Evolutionary conservation across 139 green algal genomes (phyloP).

Genomic region (Volvox africanus): DNA sequence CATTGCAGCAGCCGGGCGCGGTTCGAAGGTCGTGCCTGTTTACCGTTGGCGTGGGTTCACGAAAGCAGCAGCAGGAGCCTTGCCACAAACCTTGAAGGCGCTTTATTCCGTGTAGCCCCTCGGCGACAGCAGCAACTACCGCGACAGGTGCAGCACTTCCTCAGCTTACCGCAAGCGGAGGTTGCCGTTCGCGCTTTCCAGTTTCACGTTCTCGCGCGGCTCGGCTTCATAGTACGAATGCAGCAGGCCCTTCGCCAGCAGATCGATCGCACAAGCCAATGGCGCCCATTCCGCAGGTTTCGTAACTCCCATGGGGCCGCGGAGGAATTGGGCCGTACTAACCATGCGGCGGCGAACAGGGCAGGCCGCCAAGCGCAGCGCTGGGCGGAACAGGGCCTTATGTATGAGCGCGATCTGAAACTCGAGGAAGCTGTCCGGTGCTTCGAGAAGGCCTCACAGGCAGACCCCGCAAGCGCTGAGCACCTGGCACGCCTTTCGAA

Average conservation of each 20-base stretch:
- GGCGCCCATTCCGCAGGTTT: conserved; percentile 30
- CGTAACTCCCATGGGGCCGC: not conserved
- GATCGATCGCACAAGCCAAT: conserved; percentile 19
- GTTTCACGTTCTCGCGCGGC: conserved; percentile 2
- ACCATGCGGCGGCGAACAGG: not conserved
- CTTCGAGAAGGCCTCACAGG: conserved; percentile 65
- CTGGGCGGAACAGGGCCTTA: conserved; percentile 29
- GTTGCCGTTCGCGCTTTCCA: conserved; percentile 2
- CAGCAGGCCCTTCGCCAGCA: conserved; percentile 29
- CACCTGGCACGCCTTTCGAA: conserved; percentile 70
- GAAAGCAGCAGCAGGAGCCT: not conserved
- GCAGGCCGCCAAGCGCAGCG: not conserved
- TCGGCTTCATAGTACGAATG: conserved; percentile 15
- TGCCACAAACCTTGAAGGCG: not conserved
- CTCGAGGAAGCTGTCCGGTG: conserved; percentile 56
- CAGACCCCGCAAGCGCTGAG: conserved; percentile 57
- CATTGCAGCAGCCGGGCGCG: not conserved
- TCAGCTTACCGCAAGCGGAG: conserved; percentile 9
- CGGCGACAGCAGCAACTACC: conserved; percentile 31
- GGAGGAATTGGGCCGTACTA: not conserved
- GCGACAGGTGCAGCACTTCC: conserved; percentile 10
- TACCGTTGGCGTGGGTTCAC: conserved; percentile 24
- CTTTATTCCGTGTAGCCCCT: conserved; percentile 18
- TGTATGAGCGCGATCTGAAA: conserved; percentile 52
- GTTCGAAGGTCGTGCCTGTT: not conserved